Conservation (phyloP, 2,329 filamentous ascomycete genomes). For the Sordariomycetes sp. region DNA sequence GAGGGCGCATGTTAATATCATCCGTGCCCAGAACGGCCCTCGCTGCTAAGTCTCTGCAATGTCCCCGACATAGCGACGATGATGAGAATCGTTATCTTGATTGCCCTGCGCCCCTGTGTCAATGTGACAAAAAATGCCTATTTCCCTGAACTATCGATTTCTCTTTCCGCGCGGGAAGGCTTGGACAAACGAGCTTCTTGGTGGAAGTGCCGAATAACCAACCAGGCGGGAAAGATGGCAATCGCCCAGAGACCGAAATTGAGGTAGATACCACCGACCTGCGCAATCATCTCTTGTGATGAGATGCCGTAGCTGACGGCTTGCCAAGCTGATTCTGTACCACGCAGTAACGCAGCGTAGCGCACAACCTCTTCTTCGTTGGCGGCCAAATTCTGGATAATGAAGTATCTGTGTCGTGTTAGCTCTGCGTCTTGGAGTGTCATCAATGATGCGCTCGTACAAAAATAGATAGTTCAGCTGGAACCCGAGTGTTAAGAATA, state of each 20-base stretch:
- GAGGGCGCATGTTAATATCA: too few species aligned
- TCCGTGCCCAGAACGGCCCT: too few species aligned
- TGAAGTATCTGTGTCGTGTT: conserved; percentile 46
- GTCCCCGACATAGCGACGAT: too few species aligned
- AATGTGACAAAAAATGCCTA: too few species aligned
- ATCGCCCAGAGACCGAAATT: conserved; percentile 63
- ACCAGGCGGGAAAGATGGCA: conserved; percentile 56
- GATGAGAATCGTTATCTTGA: too few species aligned
- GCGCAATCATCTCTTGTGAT: conserved; percentile 51
- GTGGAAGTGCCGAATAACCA: conserved; percentile 48
- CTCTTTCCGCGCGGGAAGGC: too few species aligned
- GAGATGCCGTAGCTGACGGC: conserved; percentile 63
- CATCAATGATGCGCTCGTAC: conserved; percentile 23
- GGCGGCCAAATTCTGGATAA: conserved; percentile 56
- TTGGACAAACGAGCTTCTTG: too few species aligned
- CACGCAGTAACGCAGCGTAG: conserved; percentile 57
- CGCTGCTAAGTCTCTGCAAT: too few species aligned
- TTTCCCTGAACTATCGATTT: too few species aligned
- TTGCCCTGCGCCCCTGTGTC: too few species aligned
- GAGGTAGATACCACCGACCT: conserved; percentile 58
- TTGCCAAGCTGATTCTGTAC: conserved; percentile 65
- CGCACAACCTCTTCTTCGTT: conserved; percentile 57
- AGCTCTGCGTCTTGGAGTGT: neutral
- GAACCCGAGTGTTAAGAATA: conserved; percentile 59
- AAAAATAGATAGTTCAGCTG: conserved; percentile 68